Evolutionary conservation across 495 filamentous ascomycete genomes (phyloP).

Genomic region (Letharia columbiana): DNA sequence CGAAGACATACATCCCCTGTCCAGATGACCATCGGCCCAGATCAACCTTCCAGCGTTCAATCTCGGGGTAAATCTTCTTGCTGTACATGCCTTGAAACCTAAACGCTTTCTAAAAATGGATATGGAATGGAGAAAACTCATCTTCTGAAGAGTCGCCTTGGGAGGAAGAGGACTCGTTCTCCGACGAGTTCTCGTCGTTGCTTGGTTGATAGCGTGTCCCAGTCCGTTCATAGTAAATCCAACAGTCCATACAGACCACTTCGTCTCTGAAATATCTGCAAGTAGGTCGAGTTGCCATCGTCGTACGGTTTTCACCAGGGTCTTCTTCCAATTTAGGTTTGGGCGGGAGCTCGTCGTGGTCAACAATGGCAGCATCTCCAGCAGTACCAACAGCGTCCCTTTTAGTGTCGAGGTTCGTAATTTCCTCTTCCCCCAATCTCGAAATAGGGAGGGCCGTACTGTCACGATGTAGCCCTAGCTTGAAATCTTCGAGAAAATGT

Average conservation of each 20-base stretch:
- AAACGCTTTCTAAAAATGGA: not conserved
- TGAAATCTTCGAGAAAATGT: not conserved
- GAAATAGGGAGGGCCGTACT: not conserved
- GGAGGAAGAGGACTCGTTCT: not conserved
- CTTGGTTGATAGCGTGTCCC: not conserved
- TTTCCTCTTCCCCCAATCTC: not conserved
- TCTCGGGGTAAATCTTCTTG: not conserved
- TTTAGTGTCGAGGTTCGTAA: not conserved
- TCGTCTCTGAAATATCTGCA: not conserved
- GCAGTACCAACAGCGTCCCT: not conserved
- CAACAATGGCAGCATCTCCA: not conserved
- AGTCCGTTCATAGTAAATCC: not conserved
- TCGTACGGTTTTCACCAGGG: not conserved
- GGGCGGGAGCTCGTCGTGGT: not conserved
- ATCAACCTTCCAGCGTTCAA: constrained; percentile 13
- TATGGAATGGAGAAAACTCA: not conserved
- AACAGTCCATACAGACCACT: not conserved
- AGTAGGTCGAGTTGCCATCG: not conserved
- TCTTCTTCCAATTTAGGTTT: not conserved
- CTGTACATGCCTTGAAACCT: not conserved
- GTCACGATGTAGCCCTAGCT: not conserved
- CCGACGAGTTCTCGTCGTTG: not conserved
- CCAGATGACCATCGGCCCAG: constrained; percentile 9
- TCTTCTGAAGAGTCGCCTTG: not conserved
- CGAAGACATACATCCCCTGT: constrained; percentile 6